These are phyloP conservation scores for Mimosa pudica DNA, from an alignment of 306 rosid genomes.

Conservation along the genomic window DNA sequence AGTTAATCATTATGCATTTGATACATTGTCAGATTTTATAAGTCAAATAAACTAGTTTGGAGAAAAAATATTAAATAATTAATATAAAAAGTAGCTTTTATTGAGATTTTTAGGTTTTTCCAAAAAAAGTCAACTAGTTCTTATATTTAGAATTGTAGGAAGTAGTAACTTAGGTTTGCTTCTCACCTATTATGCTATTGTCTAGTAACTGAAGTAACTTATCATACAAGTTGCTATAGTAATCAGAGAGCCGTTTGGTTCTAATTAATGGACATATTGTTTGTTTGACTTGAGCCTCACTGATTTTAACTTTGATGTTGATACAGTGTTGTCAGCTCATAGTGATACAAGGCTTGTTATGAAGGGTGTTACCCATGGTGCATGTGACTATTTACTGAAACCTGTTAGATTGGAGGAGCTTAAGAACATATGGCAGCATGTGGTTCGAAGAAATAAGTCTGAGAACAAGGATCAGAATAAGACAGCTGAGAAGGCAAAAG, in stretches of 20 bases:
- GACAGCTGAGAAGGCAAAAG: conserved; percentile 36
- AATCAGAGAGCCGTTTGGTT: background rate
- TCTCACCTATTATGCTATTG: background rate
- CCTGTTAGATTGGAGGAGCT: conserved; percentile 80
- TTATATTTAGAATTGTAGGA: too few relatives aligned
- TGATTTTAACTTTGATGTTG: conserved; percentile 12
- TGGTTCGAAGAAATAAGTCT: conserved; percentile 60
- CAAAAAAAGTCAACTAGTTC: too few relatives aligned
- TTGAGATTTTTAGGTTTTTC: too few relatives aligned
- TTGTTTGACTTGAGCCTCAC: conserved; percentile 17
- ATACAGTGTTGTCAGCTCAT: conserved; percentile 76
- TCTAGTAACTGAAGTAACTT: background rate
- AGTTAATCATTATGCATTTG: too few relatives aligned
- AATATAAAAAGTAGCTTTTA: too few relatives aligned
- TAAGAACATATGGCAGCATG: conserved; percentile 91
- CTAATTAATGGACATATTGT: background rate
- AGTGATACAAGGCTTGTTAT: conserved; percentile 73
- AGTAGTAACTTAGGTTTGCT: conserved; percentile 5
- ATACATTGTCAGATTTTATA: too few relatives aligned
- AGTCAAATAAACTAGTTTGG: too few relatives aligned
- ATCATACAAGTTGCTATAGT: background rate
- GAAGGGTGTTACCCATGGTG: conserved; percentile 87
- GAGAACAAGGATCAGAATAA: conserved; percentile 51
- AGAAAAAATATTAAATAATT: too few relatives aligned
- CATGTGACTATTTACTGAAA: conserved; percentile 82